These are phyloP conservation scores for Blastobotrys petasosporus DNA, from an alignment of 1,139 yeast genomes.

Conservation along the genomic window DNA sequence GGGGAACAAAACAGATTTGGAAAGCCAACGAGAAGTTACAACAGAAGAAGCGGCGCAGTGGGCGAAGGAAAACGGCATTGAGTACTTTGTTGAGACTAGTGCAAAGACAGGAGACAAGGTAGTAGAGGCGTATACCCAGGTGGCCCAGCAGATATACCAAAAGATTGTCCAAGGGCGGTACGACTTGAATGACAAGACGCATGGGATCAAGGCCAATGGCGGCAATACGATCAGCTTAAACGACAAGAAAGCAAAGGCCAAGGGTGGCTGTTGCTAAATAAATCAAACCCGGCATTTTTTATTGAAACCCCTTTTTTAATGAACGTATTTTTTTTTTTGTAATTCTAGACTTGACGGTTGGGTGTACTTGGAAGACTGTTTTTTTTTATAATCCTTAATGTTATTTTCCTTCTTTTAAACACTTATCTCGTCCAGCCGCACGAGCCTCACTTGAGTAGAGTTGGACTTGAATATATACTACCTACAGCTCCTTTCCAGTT, in stretches of 20 bases:
- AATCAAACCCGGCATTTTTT: no score
- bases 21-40: constrained; percentile 65
- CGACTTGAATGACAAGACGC: constrained; percentile 29
- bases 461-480: background rate
- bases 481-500: constrained; percentile 14
- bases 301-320: no score
- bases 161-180: constrained; percentile 32
- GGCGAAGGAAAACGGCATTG: constrained; percentile 76
- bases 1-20: constrained; percentile 79
- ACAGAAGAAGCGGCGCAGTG: constrained; percentile 78
- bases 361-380: background rate
- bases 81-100: constrained; percentile 88
- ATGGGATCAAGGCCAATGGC: constrained; percentile 28
- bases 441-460: background rate
- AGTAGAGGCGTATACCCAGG: constrained; percentile 79
- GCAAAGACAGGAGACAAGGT: constrained; percentile 88
- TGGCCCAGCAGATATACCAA: constrained; percentile 58
- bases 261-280: no score
- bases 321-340: background rate
- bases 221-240: constrained; percentile 20
- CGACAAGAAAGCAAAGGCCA: constrained; percentile 6
- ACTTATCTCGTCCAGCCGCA: background rate
- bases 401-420: background rate
- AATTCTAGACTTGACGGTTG: background rate
- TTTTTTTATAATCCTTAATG: background rate